Conservation (phyloP, 2,329 filamentous ascomycete genomes). For the Pseudogymnoascus sp. region DNA sequence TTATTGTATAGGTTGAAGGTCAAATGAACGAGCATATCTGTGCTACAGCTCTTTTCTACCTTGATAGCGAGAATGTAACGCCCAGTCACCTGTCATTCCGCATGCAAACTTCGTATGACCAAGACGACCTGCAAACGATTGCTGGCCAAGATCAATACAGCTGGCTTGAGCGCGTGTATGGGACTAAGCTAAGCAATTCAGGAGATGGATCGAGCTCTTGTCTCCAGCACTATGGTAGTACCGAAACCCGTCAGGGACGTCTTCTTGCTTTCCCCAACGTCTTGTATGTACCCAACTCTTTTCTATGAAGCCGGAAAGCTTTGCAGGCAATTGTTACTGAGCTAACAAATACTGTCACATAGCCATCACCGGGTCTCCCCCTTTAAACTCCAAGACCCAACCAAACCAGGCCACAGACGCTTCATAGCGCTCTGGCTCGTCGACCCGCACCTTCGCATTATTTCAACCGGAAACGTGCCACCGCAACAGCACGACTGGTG, state of each 20-base stretch:
- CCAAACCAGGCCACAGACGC: slow-evolving; percentile 45
- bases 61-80: slow-evolving; percentile 41
- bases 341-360: slow-evolving; percentile 17
- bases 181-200: slow-evolving; percentile 16
- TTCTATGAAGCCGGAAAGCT: neutral
- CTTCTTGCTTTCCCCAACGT: slow-evolving; percentile 38
- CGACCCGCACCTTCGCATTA: slow-evolving; percentile 43
- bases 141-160: slow-evolving; percentile 8
- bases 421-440: slow-evolving; percentile 52
- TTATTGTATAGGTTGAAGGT: slow-evolving; percentile 31
- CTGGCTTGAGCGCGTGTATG: slow-evolving; percentile 17
- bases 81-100: slow-evolving; percentile 35
- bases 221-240: slow-evolving; percentile 33
- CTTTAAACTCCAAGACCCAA: slow-evolving; percentile 41
- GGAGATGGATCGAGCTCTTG: slow-evolving; percentile 19
- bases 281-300: neutral
- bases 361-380: slow-evolving; percentile 42
- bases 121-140: slow-evolving; percentile 13
- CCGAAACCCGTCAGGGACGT: slow-evolving; percentile 32
- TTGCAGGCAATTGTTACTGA: slow-evolving; percentile 18
- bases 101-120: slow-evolving; percentile 23
- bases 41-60: slow-evolving; percentile 44
- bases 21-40: slow-evolving; percentile 44
- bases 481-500: slow-evolving; percentile 43
- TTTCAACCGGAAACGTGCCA: slow-evolving; percentile 43